Evolutionary conservation across 2,329 filamentous ascomycete species (phyloP).

Genomic region (Lachnellula hyalina): DNA sequence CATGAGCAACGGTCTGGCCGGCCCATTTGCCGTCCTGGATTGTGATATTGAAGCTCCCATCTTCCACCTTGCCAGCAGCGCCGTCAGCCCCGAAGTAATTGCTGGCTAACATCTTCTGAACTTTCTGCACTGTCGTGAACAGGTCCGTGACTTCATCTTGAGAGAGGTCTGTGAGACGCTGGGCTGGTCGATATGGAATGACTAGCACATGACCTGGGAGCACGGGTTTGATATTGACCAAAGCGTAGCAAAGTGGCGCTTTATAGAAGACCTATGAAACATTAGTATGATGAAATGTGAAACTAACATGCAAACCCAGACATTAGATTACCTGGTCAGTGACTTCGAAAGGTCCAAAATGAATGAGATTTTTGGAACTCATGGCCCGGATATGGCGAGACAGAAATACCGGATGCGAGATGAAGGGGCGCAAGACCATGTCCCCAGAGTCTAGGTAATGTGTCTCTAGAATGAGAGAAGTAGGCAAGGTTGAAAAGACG

Average conservation of each 20-base stretch:
- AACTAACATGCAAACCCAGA: background rate
- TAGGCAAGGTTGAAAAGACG: background rate
- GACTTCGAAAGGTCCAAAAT: conserved; percentile 73
- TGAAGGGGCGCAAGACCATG: conserved; percentile 16
- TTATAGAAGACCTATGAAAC: conserved; percentile 72
- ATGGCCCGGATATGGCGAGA: conserved; percentile 14
- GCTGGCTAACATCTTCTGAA: conserved; percentile 67
- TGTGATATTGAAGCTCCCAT: conserved; percentile 82
- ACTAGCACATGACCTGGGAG: conserved; percentile 90
- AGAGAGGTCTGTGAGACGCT: conserved; percentile 49
- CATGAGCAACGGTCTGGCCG: conserved; percentile 89
- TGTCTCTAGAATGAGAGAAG: background rate
- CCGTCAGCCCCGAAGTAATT: conserved; percentile 51
- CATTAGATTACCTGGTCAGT: conserved; percentile 58
- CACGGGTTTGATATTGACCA: conserved; percentile 94
- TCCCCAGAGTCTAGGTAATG: background rate
- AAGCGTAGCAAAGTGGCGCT: conserved; percentile 73
- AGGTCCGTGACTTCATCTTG: conserved; percentile 56
- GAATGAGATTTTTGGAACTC: conserved; percentile 39
- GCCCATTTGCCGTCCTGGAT: conserved; percentile 90
- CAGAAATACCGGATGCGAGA: background rate
- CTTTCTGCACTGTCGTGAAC: conserved; percentile 78
- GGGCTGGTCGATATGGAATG: conserved; percentile 65
- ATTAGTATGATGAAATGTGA: background rate
- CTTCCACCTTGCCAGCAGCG: conserved; percentile 36